Conservation (phyloP, 2,329 filamentous ascomycete species). For the Epicoccum sorghinum region DNA sequence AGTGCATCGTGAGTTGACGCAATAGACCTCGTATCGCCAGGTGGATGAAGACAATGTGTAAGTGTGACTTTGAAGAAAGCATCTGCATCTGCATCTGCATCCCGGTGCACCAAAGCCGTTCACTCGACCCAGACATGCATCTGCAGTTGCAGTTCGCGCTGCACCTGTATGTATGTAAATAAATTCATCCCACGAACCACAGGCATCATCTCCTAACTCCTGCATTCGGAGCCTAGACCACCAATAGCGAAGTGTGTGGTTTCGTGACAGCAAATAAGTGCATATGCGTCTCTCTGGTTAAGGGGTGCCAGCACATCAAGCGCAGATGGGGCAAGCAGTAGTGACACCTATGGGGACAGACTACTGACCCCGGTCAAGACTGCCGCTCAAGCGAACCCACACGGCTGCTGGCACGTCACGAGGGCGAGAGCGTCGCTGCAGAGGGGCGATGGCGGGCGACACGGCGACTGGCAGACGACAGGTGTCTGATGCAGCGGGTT, state of each 20-base stretch:
- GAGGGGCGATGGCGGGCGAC: not conserved
- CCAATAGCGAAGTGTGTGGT: not conserved
- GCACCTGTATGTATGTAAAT: too few species aligned
- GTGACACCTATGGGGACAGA: not conserved
- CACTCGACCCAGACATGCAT: too few species aligned
- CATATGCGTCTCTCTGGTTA: conserved; percentile 32
- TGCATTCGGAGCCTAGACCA: not conserved
- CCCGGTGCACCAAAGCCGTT: too few species aligned
- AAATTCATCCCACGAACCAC: too few species aligned
- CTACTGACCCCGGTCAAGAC: not conserved
- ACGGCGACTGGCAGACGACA: not conserved
- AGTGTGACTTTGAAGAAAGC: too few species aligned
- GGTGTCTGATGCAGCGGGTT: not conserved
- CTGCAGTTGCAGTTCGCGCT: too few species aligned
- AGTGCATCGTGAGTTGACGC: too few species aligned
- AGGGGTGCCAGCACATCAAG: conserved; percentile 41
- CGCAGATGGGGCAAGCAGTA: conserved; percentile 3
- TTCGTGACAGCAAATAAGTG: conserved; percentile 35
- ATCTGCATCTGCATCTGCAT: too few species aligned
- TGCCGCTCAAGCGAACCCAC: conserved; percentile 19
- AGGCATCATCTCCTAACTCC: too few species aligned
- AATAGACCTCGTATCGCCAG: too few species aligned
- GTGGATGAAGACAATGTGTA: too few species aligned
- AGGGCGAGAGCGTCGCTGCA: not conserved
- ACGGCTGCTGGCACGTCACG: conserved; percentile 29